Base-by-base conservation (phyloP, 208 protist genomes). In the Leishmania mexicana region DNA sequence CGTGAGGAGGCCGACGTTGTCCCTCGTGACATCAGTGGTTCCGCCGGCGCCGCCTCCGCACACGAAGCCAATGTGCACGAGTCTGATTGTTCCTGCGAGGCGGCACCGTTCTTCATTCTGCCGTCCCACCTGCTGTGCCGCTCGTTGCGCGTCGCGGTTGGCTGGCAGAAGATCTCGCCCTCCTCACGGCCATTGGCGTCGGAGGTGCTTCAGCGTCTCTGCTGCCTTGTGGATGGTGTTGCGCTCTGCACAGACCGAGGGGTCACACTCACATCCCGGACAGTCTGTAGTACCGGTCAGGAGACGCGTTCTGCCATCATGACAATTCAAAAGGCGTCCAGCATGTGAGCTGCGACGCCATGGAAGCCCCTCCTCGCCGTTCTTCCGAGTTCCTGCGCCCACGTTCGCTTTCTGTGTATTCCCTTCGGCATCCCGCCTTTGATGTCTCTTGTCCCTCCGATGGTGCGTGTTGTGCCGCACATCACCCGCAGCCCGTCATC, bases 31-130 rank as follows among this genome's bases (percentile, higher is more conserved):
- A 31, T 7, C 11, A 49, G 15, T 15, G 31, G 38, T 45, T 54
- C 68, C 28, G 42, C 45, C 3, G 45, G 45, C 17, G 35, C 19
- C 28, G 68, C 19, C 40, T 13, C 68, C 68, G 28, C 3, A 24
- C 68, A 31, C 40, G 68, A 35, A 31, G 11, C 13, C 40, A 21
- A 21, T 38, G 68, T 38, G 45, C 40, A 31, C 42, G 42, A 74
- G 45, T 53, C 45, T 31, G 68, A n/a, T 19, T 13, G 17, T 11
- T 53, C 21, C 58, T 62, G 75, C 42, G 57, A 78, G 31, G 68
- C 45, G 13, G 68, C 68, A n/a, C 65, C 76, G 10, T 65, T 71
- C 54, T 80, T 73, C 35, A 47, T 80, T 71, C 19, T 80, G 42
- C 76, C 65, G 31, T 80, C 58, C 28, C 65, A 60, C 38, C 35